Conservation (phyloP, 176 grass and related monocot genomes). For the Eleusine coracana region DNA sequence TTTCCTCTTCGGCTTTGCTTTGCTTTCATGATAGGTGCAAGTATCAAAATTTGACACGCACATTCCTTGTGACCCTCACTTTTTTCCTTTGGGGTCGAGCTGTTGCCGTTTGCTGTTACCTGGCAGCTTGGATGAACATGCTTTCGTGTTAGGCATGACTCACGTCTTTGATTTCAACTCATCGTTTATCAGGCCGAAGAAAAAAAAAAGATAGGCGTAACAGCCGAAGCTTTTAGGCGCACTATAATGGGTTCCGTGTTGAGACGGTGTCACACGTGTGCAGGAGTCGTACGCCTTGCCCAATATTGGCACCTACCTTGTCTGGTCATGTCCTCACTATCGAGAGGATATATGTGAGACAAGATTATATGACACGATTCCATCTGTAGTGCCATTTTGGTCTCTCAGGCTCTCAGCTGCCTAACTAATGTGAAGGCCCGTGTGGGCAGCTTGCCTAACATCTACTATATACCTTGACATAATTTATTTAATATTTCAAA, state of each 20-base stretch:
- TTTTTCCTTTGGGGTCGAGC: conserved; percentile 14
- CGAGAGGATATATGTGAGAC: conserved; percentile 24
- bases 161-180: conserved; percentile 44
- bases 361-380: conserved; percentile 12
- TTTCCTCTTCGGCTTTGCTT: conserved; percentile 10
- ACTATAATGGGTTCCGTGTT: conserved; percentile 12
- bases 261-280: conserved; percentile 45
- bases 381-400: background rate
- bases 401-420: background rate
- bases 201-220: background rate
- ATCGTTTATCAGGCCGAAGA: conserved; percentile 25
- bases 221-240: conserved; percentile 31
- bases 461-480: background rate
- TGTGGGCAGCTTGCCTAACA: conserved; percentile 7
- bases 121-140: conserved; percentile 22
- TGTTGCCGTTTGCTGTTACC: conserved; percentile 38
- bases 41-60: conserved; percentile 60
- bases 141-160: conserved; percentile 49
- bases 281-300: background rate
- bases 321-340: conserved; percentile 8
- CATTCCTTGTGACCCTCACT: background rate
- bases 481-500: no score
- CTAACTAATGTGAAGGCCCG: conserved; percentile 16
- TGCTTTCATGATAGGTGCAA: conserved; percentile 48
- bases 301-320: conserved; percentile 24